Conservation (phyloP, 352 stramenopile species). For the Phytophthora fragariae region DNA sequence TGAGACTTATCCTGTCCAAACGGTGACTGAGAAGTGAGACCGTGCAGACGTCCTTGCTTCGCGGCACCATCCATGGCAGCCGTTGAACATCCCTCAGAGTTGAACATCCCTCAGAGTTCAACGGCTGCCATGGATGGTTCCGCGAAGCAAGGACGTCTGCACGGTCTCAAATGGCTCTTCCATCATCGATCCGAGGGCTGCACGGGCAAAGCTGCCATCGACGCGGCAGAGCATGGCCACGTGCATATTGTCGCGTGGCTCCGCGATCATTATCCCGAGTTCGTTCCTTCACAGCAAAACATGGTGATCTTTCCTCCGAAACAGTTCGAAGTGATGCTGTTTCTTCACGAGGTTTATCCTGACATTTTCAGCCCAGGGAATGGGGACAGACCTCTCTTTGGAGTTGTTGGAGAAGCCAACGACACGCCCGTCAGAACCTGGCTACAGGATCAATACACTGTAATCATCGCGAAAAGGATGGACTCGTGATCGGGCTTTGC, state of each 20-base stretch:
- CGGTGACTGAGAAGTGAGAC: too few relatives aligned
- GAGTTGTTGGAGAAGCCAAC: too few relatives aligned
- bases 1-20: too few relatives aligned
- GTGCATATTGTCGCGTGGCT: background rate
- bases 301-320: background rate
- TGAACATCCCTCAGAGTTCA: too few relatives aligned
- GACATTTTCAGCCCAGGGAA: background rate
- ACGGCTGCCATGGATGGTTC: slow-evolving; percentile 12
- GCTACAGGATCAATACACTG: too few relatives aligned
- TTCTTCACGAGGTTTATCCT: background rate
- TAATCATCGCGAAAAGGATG: too few relatives aligned
- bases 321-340: background rate
- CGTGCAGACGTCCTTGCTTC: too few relatives aligned
- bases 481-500: too few relatives aligned
- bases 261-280: background rate
- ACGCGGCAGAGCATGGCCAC: background rate
- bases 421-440: too few relatives aligned
- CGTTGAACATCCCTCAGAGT: too few relatives aligned
- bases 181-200: background rate
- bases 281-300: background rate
- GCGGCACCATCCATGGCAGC: too few relatives aligned
- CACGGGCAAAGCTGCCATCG: background rate
- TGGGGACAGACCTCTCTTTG: too few relatives aligned
- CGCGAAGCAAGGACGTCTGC: slow-evolving; percentile 10
- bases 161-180: background rate